Base-by-base conservation (phyloP, 352 stramenopile genomes). In the Pythium myriotylum region DNA sequence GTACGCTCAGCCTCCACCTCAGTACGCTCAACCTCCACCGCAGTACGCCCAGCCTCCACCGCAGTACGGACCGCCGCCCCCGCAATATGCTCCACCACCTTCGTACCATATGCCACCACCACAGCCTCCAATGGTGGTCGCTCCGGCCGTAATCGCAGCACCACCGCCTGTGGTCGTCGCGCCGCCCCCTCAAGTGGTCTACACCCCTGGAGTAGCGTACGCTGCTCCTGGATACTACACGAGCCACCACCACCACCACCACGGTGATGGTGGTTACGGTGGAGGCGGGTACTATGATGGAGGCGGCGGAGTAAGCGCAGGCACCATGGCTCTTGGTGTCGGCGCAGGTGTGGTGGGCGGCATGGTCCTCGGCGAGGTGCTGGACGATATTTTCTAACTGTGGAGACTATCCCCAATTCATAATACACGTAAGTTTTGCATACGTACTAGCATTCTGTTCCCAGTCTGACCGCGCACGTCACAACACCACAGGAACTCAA, bases 321-420 rank as follows among this genome's bases (percentile, higher is more conserved):
- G 64, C 10, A 52, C 79, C 24, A 73, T 91, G 61, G 86, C 84
- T 10, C 73, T 95, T 50, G 86, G 86, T 22, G 74, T 91, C 20
- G 86, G 84, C 22, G 84, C 79, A 4, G 84, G 84, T 57, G 63
- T 93, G n/a, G 63, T 91, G 33, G 86, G 86, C 41, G 86, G 86
- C 13, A 66, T 92, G 63, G 52, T 95, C 26, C 72, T 95, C 0
- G 86, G 84, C n/a, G 85, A 91, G 65, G 71, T 74, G 12, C 61
- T 91, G 24, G 79, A 88, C 19, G 70, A 79, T 19, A 65, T 87
- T 22, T 91, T 91, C 24, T 64, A 64, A 37, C 13, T 14, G 67
- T n/a, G n/a, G n/a, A n/a, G n/a, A n/a, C n/a, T n/a, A n/a, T n/a
- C n/a, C n/a, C n/a, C n/a, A n/a, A n/a, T n/a, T n/a, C n/a, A n/a